phyloP scores from a whole-genome alignment of 441 rosid genomes.

The Pelargonium citronellum region DNA sequence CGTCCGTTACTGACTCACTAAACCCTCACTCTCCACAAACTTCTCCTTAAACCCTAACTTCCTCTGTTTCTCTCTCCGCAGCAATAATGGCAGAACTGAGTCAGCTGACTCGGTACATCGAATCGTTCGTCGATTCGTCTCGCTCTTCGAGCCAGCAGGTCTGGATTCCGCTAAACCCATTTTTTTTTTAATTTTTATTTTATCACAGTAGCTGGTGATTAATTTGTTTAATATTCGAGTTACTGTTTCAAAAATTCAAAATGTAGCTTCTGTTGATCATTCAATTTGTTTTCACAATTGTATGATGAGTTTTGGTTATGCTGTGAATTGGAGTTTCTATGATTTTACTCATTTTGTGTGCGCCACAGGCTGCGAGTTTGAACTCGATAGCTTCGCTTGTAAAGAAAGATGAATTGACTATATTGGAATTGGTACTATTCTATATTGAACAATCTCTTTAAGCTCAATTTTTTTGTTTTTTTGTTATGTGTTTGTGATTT shows the following conservation, averaged over 20 bases:
- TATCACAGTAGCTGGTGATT: neutral
- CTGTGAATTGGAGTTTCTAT: neutral
- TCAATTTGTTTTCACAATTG: neutral
- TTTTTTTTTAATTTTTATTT: neutral
- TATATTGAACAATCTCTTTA: neutral
- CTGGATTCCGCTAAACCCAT: neutral
- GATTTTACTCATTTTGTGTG: conserved; percentile 5
- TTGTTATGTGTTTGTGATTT: neutral
- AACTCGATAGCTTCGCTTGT: conserved; percentile 51
- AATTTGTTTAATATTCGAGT: neutral
- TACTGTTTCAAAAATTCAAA: neutral
- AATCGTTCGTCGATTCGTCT: conserved; percentile 57
- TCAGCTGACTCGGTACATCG: conserved; percentile 54
- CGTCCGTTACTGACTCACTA: neutral
- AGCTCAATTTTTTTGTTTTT: neutral
- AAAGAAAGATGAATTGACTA: conserved; percentile 46
- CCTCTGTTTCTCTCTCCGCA: neutral
- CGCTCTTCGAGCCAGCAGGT: conserved; percentile 64
- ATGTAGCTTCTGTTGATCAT: neutral
- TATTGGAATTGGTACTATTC: conserved; percentile 48
- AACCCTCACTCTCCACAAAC: conserved; percentile 27
- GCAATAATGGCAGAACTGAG: conserved; percentile 39
- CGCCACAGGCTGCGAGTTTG: conserved; percentile 55
- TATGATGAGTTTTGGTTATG: conserved; percentile 9
- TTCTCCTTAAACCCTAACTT: conserved; percentile 20